Evolutionary conservation across 2,329 filamentous ascomycete genomes (phyloP), one percentile per base, ranked within the genome.

Genomic region (Tolypocladium album): DNA sequence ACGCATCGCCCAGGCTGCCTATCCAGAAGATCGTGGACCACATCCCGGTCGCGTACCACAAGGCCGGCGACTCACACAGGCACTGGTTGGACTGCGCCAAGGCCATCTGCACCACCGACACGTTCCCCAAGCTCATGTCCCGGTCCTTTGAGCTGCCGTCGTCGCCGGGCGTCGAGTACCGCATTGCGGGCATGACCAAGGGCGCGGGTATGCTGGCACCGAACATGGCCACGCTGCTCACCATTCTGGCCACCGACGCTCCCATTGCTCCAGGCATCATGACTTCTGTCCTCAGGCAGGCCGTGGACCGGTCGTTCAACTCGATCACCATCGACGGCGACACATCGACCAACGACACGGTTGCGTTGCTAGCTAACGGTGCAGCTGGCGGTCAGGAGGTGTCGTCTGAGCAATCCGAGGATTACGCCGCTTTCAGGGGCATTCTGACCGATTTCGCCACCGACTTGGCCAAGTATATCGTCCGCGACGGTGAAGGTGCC

Each of bases 201-300:
- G 94, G 94, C 60, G 94, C 94, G 6, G 94, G 94, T 70, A 99
- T 99, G 94, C 96, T 99, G 73, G 92, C 97, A 71, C 94, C 94
- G 56, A 97, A 99, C 79, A 96, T 99, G 92, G 94, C 92, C 38
- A 99, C 94, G 0, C 83, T 97, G 40, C 85, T 99, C 42, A 92
- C 90, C 59, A 88, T 97, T 62, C 83, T 97, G 69, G 92, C 90
- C 69, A 99, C 94, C 17, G 94, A 99, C 68, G 93, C 88, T 0
- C 89, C 92, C 38, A 84, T 97, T 68, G 81, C 85, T 0, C 80
- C 89, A 4, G 71, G 75, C 0, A 81, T 88, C 12, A 83, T 97
- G 61, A 84, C 86, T 56, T 74, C 80, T 0, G 81, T 94, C 17
- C 86, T 97, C 53, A 85, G 81, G 61, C 79, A 85, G 65, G 89